Evolutionary conservation across 805 yeast genomes (phyloP).

Genomic region (Cyberlindnera xylosilytica): DNA sequence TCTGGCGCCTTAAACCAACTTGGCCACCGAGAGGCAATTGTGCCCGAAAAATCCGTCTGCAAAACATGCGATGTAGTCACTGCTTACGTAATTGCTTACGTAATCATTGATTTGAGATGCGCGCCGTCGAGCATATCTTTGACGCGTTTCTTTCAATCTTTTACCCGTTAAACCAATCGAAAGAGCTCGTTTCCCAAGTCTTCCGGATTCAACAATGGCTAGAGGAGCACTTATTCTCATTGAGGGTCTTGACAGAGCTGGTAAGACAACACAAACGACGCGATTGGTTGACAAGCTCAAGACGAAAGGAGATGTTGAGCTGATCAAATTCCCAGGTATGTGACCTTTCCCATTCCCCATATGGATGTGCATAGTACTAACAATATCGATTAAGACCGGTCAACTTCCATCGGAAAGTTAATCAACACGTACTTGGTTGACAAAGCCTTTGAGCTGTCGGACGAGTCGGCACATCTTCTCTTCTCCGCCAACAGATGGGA

Average conservation of each 20-base stretch:
- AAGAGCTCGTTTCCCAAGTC: too few species aligned
- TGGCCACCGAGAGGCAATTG: slow-evolving; percentile 38
- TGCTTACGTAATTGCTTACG: not conserved
- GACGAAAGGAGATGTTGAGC: slow-evolving; percentile 35
- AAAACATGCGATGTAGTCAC: not conserved
- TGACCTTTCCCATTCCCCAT: too few species aligned
- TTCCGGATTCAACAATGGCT: too few species aligned
- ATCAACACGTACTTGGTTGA: slow-evolving; percentile 71
- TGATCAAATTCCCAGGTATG: slow-evolving; percentile 71
- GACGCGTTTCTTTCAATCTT: too few species aligned
- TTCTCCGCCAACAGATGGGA: slow-evolving; percentile 98
- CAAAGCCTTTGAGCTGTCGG: slow-evolving; percentile 49
- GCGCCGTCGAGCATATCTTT: too few species aligned
- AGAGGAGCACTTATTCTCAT: slow-evolving; percentile 77
- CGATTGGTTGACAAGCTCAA: slow-evolving; percentile 33
- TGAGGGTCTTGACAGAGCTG: slow-evolving; percentile 94
- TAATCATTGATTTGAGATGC: not conserved
- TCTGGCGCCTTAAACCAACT: slow-evolving; percentile 46
- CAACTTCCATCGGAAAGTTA: slow-evolving; percentile 75
- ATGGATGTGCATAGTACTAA: too few species aligned
- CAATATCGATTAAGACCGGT: too few species aligned
- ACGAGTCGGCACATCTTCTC: slow-evolving; percentile 80
- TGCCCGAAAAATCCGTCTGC: not conserved
- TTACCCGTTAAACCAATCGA: too few species aligned
- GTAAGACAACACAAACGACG: slow-evolving; percentile 82